Conservation (phyloP, 805 yeast species). For the Sugiyamaella valdiviana region DNA sequence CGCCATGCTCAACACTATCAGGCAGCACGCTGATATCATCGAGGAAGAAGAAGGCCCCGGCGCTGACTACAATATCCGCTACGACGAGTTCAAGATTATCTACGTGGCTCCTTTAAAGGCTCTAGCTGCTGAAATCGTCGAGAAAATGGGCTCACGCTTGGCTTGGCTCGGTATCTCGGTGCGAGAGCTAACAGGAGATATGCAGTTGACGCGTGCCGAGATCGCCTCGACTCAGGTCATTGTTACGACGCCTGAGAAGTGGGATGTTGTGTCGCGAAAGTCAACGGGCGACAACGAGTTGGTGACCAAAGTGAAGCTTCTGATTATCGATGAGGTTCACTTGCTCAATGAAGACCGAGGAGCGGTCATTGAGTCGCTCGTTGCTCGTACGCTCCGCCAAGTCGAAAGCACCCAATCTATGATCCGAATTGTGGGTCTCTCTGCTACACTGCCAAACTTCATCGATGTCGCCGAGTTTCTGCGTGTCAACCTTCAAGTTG, state of each 20-base stretch:
- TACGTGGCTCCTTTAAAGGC: constrained; percentile 94
- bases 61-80: constrained; percentile 48
- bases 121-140: constrained; percentile 93
- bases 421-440: constrained; percentile 89
- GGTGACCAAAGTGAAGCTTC: constrained; percentile 72
- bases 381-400: constrained; percentile 88
- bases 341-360: constrained; percentile 96
- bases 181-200: constrained; percentile 88
- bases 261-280: constrained; percentile 97
- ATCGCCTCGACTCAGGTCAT: constrained; percentile 77
- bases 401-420: constrained; percentile 91
- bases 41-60: constrained; percentile 40
- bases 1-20: constrained; percentile 70
- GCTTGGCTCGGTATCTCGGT: constrained; percentile 83
- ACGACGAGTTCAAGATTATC: constrained; percentile 81
- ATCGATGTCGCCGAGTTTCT: constrained; percentile 92
- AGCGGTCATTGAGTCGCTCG: constrained; percentile 91
- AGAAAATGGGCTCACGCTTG: constrained; percentile 70
- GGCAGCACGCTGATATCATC: constrained; percentile 50
- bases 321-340: constrained; percentile 96
- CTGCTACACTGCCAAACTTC: constrained; percentile 90
- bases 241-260: constrained; percentile 92
- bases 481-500: constrained; percentile 76
- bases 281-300: constrained; percentile 82
- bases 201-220: constrained; percentile 81